These are phyloP conservation scores for Tylopilus balloui DNA, from an alignment of 768 basidiomycete species.

Conservation along the genomic window DNA sequence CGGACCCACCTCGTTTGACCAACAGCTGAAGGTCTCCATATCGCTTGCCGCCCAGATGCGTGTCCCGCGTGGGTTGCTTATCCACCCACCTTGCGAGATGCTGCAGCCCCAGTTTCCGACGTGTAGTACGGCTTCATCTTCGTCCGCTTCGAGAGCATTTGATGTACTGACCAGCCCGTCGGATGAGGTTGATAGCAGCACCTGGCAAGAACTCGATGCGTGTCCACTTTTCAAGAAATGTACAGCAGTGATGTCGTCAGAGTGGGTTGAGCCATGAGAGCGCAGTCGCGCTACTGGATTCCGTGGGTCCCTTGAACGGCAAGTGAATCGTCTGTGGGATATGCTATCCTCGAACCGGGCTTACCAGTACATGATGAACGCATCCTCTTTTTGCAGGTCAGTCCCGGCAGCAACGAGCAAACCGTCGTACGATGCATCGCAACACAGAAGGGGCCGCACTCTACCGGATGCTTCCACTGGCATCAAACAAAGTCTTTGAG, in stretches of 20 bases:
- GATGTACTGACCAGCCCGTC: constrained; percentile 80
- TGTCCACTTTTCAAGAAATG: constrained; percentile 39
- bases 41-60: constrained; percentile 83
- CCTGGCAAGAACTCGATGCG: constrained; percentile 35
- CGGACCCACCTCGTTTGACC: constrained; percentile 62
- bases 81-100: constrained; percentile 74
- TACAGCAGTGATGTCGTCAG: constrained; percentile 85
- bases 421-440: constrained; percentile 68
- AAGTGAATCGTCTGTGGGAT: constrained; percentile 1
- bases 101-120: constrained; percentile 88
- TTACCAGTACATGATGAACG: constrained; percentile 81
- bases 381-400: constrained; percentile 76
- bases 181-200: constrained; percentile 76
- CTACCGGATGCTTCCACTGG: constrained; percentile 49
- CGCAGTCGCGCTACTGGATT: constrained; percentile 65
- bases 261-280: constrained; percentile 82
- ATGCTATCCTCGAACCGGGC: constrained; percentile 5
- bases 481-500: constrained; percentile 31
- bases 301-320: constrained; percentile 71
- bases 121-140: constrained; percentile 78
- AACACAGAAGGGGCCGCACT: constrained; percentile 50
- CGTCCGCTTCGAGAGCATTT: constrained; percentile 70
- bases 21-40: constrained; percentile 91
- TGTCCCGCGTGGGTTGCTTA: constrained; percentile 32
- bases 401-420: constrained; percentile 77